Evolutionary conservation across 805 yeast genomes (phyloP).

Genomic region (Ogataea allantospora): DNA sequence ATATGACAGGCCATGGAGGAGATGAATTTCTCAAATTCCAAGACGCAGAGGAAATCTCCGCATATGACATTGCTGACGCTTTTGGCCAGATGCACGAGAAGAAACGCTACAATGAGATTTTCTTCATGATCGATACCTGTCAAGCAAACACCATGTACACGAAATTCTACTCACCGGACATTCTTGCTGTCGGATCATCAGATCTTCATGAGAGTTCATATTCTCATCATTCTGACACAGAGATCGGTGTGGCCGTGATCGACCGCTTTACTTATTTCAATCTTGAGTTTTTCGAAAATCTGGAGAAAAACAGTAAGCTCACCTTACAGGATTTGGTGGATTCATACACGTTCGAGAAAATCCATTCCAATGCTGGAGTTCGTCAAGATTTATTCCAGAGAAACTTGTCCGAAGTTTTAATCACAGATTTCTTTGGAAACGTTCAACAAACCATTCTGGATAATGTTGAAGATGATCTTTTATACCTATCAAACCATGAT

Average conservation of each 20-base stretch:
- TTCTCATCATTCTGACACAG: slow-evolving; percentile 93
- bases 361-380: slow-evolving; percentile 93
- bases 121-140: slow-evolving; percentile 98
- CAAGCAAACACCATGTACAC: slow-evolving; percentile 99
- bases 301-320: slow-evolving; percentile 68
- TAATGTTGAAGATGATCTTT: slow-evolving; percentile 48
- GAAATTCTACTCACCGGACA: slow-evolving; percentile 86
- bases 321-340: slow-evolving; percentile 84
- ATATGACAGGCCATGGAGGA: slow-evolving; percentile 99
- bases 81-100: slow-evolving; percentile 96
- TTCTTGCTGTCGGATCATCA: slow-evolving; percentile 90
- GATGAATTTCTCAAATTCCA: slow-evolving; percentile 95
- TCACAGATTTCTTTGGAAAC: slow-evolving; percentile 94
- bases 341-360: slow-evolving; percentile 77
- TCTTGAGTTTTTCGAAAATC: slow-evolving; percentile 77
- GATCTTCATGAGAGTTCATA: slow-evolving; percentile 85
- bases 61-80: slow-evolving; percentile 95
- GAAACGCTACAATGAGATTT: slow-evolving; percentile 89
- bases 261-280: slow-evolving; percentile 94
- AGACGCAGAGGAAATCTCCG: slow-evolving; percentile 96
- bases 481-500: slow-evolving; percentile 38
- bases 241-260: slow-evolving; percentile 95
- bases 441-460: slow-evolving; percentile 72
- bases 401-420: slow-evolving; percentile 61
- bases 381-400: slow-evolving; percentile 75